Base-by-base conservation (phyloP, 2,329 filamentous ascomycete species). In the Fusarium mangiferae region DNA sequence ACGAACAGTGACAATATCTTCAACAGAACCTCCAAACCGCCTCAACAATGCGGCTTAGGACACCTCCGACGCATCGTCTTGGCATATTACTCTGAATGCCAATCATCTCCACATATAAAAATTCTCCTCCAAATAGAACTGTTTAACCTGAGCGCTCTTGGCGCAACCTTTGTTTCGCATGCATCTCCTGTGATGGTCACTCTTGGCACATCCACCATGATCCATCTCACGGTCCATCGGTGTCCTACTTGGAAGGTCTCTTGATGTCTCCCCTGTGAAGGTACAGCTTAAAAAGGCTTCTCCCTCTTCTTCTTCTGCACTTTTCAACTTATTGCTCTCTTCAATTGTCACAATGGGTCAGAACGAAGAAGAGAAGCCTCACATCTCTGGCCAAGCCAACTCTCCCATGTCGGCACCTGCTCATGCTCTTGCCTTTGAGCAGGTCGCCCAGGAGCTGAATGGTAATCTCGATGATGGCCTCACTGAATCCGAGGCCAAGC, bases 401-500 rank as follows among this genome's bases (percentile, higher is more conserved):
- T 45, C 49, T 24, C 74, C 74, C n/a, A 74, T 77, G 74, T 51
- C 74, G 22, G 76, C 68, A 33, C 76, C 76, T n/a, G 74, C 73
- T 39, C 76, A 78, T 59, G 28, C 74, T 20, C 70, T 78, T 1
- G 64, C 66, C 6, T 70, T 38, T 49, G 67, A 70, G 18, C 66
- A 74, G 28, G 74, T 77, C 26, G 70, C 48, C 14, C 59, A 77
- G 39, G 56, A 78, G 22, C 63, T 78, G 2, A 10, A 67, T 5
- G 64, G 70, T 1, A 60, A 73, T 28, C 15, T 76, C 0, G 66
- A 75, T 2, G 63, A 72, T 24, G 75, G 75, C 0, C 59, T 77
- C 17, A 72, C 75, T 17, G 35, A 42, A 4, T 35, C 57, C 0
- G 67, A 75, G 70, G 90, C 88, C 24, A 84, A 86, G 71, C 76